Evolutionary conservation across 2,329 filamentous ascomycete species (phyloP), one percentile per base, ranked within the genome.

Genomic region (Pestalotiopsis sp.): DNA sequence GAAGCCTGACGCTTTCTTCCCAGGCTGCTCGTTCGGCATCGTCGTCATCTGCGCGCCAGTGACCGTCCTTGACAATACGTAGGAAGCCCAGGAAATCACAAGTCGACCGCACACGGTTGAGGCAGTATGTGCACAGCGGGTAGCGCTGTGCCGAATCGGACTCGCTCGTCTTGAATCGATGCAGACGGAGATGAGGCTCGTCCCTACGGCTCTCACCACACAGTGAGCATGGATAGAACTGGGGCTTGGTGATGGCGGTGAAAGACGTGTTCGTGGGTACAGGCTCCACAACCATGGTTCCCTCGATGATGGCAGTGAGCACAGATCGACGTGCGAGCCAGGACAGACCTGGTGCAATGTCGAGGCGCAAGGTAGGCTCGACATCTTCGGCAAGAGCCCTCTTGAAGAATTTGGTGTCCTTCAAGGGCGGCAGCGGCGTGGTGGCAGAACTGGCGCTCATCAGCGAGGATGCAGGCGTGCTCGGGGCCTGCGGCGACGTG

Each of bases 371-470:
- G 0, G 96, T 97, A 0, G 96, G 96, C 77, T 99, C 96, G 67
- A 99, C 93, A 75, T 99, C 96, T 78, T 99, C 96, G 22, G 89
- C 86, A 30, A 98, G 80, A 5, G 90, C 91, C 60, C 96, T 90
- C 82, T 98, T 98, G 82, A 95, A 99, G 77, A 98, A 99, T 71
- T 92, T 93, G 35, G 92, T 93, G 67, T 98, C 96, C 76, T 96
- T 97, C 55, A 99, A 82, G 4, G 90, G 89, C 3, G 88, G 89
- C 40, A 88, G 75, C 22, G 78, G 77, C 57, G 77, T 77, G 20
- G 75, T 72, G 26, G 76, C 74, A 2, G 85, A 85, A 61, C 76
- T 76, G 13, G 79, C 77, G 72, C 85, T 88, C 52, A 81, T 74
- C 58, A 61, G 38, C 7, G 79, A 84, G 64, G 83, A 90, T 72